Conservation (phyloP, 768 basidiomycete species). For the Tricholoma sp. region DNA sequence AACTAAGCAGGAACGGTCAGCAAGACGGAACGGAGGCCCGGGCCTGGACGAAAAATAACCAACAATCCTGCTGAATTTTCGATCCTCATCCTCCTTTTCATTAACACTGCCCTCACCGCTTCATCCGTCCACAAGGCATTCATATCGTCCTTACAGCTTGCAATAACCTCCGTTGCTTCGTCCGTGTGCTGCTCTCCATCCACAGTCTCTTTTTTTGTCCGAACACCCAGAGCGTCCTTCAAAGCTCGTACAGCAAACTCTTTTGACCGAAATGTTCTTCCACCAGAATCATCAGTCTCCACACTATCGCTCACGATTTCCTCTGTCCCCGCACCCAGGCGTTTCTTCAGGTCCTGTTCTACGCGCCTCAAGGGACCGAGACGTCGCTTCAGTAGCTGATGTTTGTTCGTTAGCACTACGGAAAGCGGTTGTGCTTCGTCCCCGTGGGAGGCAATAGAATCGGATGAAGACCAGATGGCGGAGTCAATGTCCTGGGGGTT, state of each 20-base stretch:
- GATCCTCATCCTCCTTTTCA: slow-evolving; percentile 42
- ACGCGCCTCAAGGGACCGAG: slow-evolving; percentile 38
- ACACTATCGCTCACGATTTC: slow-evolving; percentile 39
- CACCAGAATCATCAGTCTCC: slow-evolving; percentile 6
- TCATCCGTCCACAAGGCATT: slow-evolving; percentile 53
- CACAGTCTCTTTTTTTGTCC: neutral
- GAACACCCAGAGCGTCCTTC: slow-evolving; percentile 12
- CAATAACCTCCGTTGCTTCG: slow-evolving; percentile 47
- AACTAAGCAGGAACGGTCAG: slow-evolving; percentile 34
- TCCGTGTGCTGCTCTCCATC: slow-evolving; percentile 8
- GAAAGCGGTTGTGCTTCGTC: slow-evolving; percentile 30
- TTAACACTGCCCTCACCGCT: slow-evolving; percentile 40
- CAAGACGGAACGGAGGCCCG: neutral
- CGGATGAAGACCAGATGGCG: slow-evolving; percentile 22
- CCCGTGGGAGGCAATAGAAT: slow-evolving; percentile 18
- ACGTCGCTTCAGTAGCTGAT: slow-evolving; percentile 31
- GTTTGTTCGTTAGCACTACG: slow-evolving; percentile 30
- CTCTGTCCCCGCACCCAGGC: slow-evolving; percentile 37
- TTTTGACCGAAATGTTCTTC: neutral
- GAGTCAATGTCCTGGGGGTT: neutral
- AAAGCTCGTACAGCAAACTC: slow-evolving; percentile 20
- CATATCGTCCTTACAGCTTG: slow-evolving; percentile 47
- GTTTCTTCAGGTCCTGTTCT: slow-evolving; percentile 33
- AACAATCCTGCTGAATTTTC: slow-evolving; percentile 61
- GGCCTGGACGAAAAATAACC: slow-evolving; percentile 21